Evolutionary conservation across 352 stramenopile genomes (phyloP), one percentile per base, ranked within the genome.

Genomic region (Albugo candida): DNA sequence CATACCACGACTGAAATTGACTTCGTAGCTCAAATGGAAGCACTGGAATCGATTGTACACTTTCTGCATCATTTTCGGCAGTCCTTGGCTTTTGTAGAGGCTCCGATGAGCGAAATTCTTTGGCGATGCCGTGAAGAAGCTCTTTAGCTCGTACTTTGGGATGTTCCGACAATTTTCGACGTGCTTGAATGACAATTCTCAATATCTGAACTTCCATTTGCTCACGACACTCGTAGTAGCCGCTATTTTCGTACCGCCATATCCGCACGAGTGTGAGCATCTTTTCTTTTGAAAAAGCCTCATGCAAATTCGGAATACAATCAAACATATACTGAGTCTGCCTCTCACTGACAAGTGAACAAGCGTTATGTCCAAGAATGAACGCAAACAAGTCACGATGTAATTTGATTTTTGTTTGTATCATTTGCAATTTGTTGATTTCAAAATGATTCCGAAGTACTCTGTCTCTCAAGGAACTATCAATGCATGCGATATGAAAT

Each of bases 391-490:
- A 67, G n/a, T 82, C 62, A 4, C 61, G 54, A 10, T 76, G 68
- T 19, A 87, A 41, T 11, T 41, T 12, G 45, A 84, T 72, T 46
- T 80, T 51, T 42, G 50, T 37, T 10, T 54, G 51, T 35, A 83
- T 61, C 0, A 60, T 61, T 51, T 83, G 72, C 2, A 85, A 52
- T 45, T 81, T 83, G 42, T 81, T 62, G 20, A 83, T 84, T 10
- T 65, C 61, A 40, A 75, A 63, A 56, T 91, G 77, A 47, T 87
- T 85, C 24, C 61, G 57, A 8, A 68, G 47, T 13, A 83, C 54
- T 53, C 80, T 66, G 11, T 39, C 37, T 5, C 74, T 58, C 21
- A 79, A 47, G 5, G 61, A 68, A 5, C 63, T 49, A 46, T 86
- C 74, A 16, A 84, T 64, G 0, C 69, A 66, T 16, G 61, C 66